Evolutionary conservation across 108 stramenopile genomes (phyloP), one percentile per base, ranked within the genome.

Genomic region (Nitzschia palea): DNA sequence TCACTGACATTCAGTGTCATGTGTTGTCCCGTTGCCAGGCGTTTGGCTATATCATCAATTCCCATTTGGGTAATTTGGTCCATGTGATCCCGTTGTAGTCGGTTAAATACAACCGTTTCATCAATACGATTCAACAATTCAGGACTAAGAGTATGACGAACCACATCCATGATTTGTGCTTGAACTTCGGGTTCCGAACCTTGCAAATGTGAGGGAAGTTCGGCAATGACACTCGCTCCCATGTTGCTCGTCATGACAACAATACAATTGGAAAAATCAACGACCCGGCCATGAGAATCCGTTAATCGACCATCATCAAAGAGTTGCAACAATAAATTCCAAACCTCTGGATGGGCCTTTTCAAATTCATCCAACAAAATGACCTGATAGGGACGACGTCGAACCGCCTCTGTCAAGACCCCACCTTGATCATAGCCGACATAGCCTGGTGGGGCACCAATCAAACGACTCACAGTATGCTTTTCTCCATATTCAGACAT

Each of bases 401-500:
- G 83, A 20, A 92, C 80, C 44, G 70, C 73, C 56, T 92, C 91
- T 5, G 91, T 92, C 34, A 92, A 52, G 3, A 81, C 76, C 0
- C 91, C 91, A 10, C 88, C 88, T 68, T 94, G 85, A 34, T 94
- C 92, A 50, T 90, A 92, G 3, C 87, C 87, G 50, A 81, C 47
- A 36, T 85, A 73, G 14, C 72, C 72, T 2, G 72, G 72, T 3
- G 72, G 72, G n/a, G 72, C 87, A 32, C 93, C 93, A 51, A 94
- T 90, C 33, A 94, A 66, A 12, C 93, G 75, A 30, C 86, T 84
- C 0, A 94, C 93, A 1, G 86, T 90, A 67, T 89, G 86, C 75
- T 86, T 91, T 67, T 95, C 94, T 29, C 80, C 82, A 67, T 86
- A 95, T 56, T 95, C 94, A 44, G 82, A 84, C 94, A 95, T 95